phyloP scores from a whole-genome alignment of 1,284 basidiomycete genomes.

The Flammula alnicola region DNA sequence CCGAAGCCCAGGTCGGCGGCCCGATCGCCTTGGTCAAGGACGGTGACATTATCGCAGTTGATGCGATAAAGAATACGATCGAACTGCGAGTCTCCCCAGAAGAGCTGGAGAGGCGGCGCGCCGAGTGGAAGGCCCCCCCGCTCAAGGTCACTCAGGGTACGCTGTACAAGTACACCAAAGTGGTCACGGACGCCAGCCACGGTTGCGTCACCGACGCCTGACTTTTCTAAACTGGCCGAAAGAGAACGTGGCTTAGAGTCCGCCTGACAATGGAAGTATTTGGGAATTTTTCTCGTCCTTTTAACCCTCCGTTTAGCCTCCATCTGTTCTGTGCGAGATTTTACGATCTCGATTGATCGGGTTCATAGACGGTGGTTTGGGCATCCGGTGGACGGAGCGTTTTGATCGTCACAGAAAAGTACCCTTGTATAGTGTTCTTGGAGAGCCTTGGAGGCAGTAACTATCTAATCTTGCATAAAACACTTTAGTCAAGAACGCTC shows the following conservation, averaged over 20 bases:
- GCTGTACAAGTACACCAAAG: slow-evolving; percentile 86
- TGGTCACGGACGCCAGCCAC: slow-evolving; percentile 84
- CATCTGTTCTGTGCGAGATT: neutral
- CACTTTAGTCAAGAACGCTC: neutral
- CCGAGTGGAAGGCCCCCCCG: slow-evolving; percentile 79
- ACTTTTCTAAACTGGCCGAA: too few species aligned
- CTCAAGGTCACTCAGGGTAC: slow-evolving; percentile 87
- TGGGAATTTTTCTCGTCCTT: neutral
- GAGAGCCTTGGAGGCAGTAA: too few species aligned
- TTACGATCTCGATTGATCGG: too few species aligned
- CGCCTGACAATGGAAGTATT: neutral
- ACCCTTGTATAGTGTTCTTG: too few species aligned
- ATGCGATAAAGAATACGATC: slow-evolving; percentile 85
- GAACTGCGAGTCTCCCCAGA: slow-evolving; percentile 72
- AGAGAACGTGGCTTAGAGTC: too few species aligned
- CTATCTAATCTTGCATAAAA: too few species aligned
- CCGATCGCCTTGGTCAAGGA: slow-evolving; percentile 90
- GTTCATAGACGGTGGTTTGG: too few species aligned
- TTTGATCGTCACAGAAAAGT: too few species aligned
- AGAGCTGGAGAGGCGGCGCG: slow-evolving; percentile 72
- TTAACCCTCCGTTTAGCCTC: slow-evolving; percentile 6
- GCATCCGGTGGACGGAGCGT: too few species aligned
- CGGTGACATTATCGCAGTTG: slow-evolving; percentile 85
- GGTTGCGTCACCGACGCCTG: slow-evolving; percentile 89
- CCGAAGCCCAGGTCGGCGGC: slow-evolving; percentile 88